Percentiles rank a stretch among this genome's conserved stretches.
These are phyloP conservation scores for Rhododendron ferrugineum DNA, from an alignment of 148 eudicot species.

Conservation along the genomic window DNA sequence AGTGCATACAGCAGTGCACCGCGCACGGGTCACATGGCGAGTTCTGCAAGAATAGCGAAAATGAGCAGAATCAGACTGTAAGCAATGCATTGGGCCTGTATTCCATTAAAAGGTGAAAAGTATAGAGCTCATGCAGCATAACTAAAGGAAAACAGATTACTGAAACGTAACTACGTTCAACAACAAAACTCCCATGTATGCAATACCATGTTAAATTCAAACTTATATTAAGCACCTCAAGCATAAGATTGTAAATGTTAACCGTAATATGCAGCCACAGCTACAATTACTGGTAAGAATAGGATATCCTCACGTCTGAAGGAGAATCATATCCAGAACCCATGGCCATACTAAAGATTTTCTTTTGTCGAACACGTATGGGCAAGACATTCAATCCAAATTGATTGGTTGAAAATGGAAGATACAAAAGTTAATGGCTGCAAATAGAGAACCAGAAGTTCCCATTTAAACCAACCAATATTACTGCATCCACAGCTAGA, in stretches of 20 bases:
- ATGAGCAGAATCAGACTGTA: background rate
- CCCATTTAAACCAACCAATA: background rate
- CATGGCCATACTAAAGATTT: background rate
- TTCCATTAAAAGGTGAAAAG: background rate
- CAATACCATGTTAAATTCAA: background rate
- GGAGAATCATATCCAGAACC: background rate
- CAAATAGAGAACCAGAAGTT: background rate
- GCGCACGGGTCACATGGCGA: slow-evolving; percentile 88
- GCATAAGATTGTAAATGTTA: background rate
- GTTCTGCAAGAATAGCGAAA: slow-evolving; percentile 40
- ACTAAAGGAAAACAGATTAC: background rate
- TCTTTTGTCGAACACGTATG: background rate
- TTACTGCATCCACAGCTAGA: background rate
- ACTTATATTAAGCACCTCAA: background rate
- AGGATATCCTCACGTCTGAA: background rate
- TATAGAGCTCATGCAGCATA: background rate
- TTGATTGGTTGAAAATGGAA: background rate
- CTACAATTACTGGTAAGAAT: background rate
- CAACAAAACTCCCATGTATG: background rate
- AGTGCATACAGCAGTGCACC: slow-evolving; percentile 95
- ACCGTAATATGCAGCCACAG: background rate
- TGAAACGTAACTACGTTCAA: background rate
- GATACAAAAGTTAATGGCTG: background rate
- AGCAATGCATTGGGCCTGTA: background rate
- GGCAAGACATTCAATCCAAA: background rate